These are phyloP conservation scores for Aspergillus fischeri DNA, from an alignment of 2,329 filamentous ascomycete species.

Conservation along the genomic window DNA sequence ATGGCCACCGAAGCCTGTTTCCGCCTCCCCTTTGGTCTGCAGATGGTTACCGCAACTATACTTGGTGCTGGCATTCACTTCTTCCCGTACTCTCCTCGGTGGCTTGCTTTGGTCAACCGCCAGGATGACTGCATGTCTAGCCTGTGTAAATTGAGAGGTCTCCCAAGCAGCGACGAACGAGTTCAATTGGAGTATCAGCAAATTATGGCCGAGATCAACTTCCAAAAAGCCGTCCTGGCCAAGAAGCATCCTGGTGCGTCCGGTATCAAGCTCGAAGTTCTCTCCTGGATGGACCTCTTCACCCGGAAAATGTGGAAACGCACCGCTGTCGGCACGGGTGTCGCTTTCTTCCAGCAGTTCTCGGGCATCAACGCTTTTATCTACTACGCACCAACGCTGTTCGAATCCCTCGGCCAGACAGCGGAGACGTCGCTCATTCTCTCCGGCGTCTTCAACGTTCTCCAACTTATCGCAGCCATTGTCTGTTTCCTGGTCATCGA, in stretches of 20 bases:
- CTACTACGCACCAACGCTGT: constrained; percentile 45
- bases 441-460: constrained; percentile 31
- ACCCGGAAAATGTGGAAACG: constrained; percentile 29
- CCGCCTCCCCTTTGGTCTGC: constrained; percentile 43
- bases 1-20: constrained; percentile 42
- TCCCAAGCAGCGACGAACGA: constrained; percentile 41
- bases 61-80: constrained; percentile 43
- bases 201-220: constrained; percentile 47
- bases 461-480: constrained; percentile 27
- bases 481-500: constrained; percentile 28
- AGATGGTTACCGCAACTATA: constrained; percentile 41
- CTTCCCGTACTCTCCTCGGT: constrained; percentile 44
- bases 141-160: constrained; percentile 38
- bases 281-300: constrained; percentile 48
- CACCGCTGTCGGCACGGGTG: constrained; percentile 33
- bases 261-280: constrained; percentile 42
- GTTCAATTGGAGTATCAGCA: constrained; percentile 48
- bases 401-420: constrained; percentile 27
- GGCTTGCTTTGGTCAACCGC: constrained; percentile 40
- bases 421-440: constrained; percentile 15
- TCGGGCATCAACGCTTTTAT: constrained; percentile 44
- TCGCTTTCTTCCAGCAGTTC: constrained; percentile 46
- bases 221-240: constrained; percentile 41
- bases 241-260: constrained; percentile 35
- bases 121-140: constrained; percentile 38